A percentile compares a stretch with the other conserved stretches of the same genome.
Conservation (phyloP, 495 filamentous ascomycete genomes). For the Hypoxylon intermedium region DNA sequence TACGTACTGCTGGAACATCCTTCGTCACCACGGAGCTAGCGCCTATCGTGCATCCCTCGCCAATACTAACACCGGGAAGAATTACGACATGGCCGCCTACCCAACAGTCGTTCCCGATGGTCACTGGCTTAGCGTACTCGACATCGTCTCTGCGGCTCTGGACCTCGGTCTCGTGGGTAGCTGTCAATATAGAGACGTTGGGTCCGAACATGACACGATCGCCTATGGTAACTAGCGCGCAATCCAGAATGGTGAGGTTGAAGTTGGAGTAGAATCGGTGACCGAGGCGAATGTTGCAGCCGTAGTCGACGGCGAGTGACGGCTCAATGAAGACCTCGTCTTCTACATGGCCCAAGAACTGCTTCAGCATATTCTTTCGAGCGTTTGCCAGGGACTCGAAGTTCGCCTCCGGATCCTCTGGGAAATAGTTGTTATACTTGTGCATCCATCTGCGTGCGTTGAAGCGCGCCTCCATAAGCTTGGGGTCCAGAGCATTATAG, state of each 20-base stretch:
- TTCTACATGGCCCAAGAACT: slow-evolving; percentile 54
- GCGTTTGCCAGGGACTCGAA: slow-evolving; percentile 47
- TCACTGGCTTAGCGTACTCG: slow-evolving; percentile 76
- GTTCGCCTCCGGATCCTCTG: too few relatives aligned
- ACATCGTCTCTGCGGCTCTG: slow-evolving; percentile 78
- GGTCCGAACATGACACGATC: slow-evolving; percentile 81
- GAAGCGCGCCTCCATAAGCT: too few relatives aligned
- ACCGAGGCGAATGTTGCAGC: slow-evolving; percentile 61
- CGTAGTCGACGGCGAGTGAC: slow-evolving; percentile 62
- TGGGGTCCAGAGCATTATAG: too few relatives aligned
- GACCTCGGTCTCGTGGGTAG: slow-evolving; percentile 76
- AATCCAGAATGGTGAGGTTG: slow-evolving; percentile 79
- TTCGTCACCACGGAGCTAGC: slow-evolving; percentile 92
- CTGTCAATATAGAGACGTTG: slow-evolving; percentile 75
- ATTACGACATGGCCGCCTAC: slow-evolving; percentile 80
- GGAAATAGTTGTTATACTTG: too few relatives aligned
- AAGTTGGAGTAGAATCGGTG: slow-evolving; percentile 75
- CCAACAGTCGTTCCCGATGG: slow-evolving; percentile 89
- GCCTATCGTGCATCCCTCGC: slow-evolving; percentile 71
- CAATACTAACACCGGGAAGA: slow-evolving; percentile 80
- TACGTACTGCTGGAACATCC: slow-evolving; percentile 54
- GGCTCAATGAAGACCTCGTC: slow-evolving; percentile 59
- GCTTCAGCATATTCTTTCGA: slow-evolving; percentile 47
- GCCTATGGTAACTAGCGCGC: slow-evolving; percentile 77
- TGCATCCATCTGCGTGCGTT: too few relatives aligned